Conservation (phyloP, 1,284 basidiomycete genomes). For the Flammula alnicola region DNA sequence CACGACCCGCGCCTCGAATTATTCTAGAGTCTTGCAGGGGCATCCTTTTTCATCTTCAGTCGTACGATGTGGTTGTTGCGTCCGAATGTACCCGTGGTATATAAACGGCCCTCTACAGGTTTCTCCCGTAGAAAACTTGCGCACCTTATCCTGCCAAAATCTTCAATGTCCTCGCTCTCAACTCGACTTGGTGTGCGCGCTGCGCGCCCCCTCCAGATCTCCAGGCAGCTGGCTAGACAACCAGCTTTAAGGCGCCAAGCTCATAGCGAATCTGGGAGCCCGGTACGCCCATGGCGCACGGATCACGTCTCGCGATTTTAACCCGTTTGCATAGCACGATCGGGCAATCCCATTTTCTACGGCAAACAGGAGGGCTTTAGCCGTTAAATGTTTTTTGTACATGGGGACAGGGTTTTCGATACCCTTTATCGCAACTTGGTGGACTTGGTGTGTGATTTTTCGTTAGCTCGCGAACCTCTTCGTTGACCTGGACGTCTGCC, state of each 20-base stretch:
- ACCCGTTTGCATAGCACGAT: slow-evolving; percentile 17
- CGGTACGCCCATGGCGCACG: neutral
- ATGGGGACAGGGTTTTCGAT: slow-evolving; percentile 37
- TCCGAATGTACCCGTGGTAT: too few relatives aligned
- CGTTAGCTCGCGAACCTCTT: neutral
- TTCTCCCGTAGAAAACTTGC: too few relatives aligned
- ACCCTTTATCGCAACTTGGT: slow-evolving; percentile 39
- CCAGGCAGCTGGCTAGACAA: neutral
- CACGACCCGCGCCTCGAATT: too few relatives aligned
- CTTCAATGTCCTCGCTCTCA: slow-evolving; percentile 2
- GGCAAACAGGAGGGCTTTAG: slow-evolving; percentile 32
- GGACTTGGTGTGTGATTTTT: slow-evolving; percentile 18
- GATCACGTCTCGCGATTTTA: neutral
- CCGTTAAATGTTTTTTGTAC: slow-evolving; percentile 33
- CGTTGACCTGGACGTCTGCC: neutral
- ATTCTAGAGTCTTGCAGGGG: too few relatives aligned
- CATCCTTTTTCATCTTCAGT: too few relatives aligned
- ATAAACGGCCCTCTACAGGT: too few relatives aligned
- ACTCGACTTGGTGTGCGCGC: neutral
- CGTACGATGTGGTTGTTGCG: too few relatives aligned
- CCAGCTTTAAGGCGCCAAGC: slow-evolving; percentile 7
- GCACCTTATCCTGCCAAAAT: too few relatives aligned
- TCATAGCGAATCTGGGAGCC: slow-evolving; percentile 5
- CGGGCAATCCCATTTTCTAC: slow-evolving; percentile 36
- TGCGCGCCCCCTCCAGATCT: neutral